phyloP scores from a whole-genome alignment of 805 yeast species.

The Monosporozyma siamensis region DNA sequence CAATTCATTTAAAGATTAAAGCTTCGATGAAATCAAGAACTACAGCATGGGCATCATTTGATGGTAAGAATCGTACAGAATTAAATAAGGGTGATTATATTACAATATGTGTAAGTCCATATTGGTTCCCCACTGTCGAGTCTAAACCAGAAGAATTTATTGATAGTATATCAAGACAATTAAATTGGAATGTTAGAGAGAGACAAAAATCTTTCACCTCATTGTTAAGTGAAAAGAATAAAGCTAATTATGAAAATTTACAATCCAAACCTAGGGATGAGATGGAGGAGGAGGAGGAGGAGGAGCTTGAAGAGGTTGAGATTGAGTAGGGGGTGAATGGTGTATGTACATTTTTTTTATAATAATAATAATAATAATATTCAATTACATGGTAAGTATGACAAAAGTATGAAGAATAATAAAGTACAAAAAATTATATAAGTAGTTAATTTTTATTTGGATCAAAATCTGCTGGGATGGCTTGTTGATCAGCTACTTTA shows the following conservation, averaged over 20 bases:
- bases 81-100: slow-evolving; percentile 76
- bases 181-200: slow-evolving; percentile 91
- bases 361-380: no score
- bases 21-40: slow-evolving; percentile 77
- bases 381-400: no score
- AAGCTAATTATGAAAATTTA: slow-evolving; percentile 32
- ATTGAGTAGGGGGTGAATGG: not conserved
- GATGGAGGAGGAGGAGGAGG: slow-evolving; percentile 3
- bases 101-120: slow-evolving; percentile 74
- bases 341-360: no score
- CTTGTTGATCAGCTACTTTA: slow-evolving; percentile 8
- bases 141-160: slow-evolving; percentile 67
- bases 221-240: slow-evolving; percentile 47
- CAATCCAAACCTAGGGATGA: not conserved
- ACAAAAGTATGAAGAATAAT: not conserved
- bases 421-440: not conserved
- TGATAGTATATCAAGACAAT: slow-evolving; percentile 73
- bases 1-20: slow-evolving; percentile 74
- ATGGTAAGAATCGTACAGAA: slow-evolving; percentile 83
- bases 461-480: slow-evolving; percentile 22
- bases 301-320: not conserved
- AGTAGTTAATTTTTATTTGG: slow-evolving; percentile 12
- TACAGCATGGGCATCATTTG: slow-evolving; percentile 96
- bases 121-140: slow-evolving; percentile 88
- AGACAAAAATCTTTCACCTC: slow-evolving; percentile 74